Conservation (phyloP, 371 early-diverging fungal species). For the Apophysomyces trapeziformis region DNA sequence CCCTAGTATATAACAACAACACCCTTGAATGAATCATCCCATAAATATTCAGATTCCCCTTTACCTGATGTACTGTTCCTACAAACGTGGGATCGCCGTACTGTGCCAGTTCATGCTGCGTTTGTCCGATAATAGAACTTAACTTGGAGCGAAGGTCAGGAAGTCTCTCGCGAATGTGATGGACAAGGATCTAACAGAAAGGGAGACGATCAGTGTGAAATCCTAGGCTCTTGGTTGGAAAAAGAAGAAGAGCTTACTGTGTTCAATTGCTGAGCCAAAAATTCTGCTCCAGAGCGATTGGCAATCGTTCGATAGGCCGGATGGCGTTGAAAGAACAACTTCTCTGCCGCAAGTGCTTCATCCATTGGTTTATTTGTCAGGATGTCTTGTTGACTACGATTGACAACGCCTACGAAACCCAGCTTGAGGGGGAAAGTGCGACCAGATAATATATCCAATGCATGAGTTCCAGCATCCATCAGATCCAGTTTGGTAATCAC, state of each 20-base stretch:
- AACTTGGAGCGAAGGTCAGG: conserved; percentile 84
- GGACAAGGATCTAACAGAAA: conserved; percentile 63
- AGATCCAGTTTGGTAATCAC: conserved; percentile 93
- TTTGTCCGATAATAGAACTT: conserved; percentile 77
- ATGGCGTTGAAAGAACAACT: conserved; percentile 80
- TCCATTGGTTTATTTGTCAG: conserved; percentile 77
- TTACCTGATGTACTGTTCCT: conserved; percentile 64
- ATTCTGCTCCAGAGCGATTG: conserved; percentile 64
- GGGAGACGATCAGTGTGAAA: background rate
- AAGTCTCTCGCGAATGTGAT: conserved; percentile 81
- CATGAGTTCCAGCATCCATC: conserved; percentile 94
- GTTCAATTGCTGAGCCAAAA: conserved; percentile 36
- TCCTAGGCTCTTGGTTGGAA: background rate
- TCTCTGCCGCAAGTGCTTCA: conserved; percentile 80
- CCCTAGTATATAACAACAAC: conserved; percentile 42
- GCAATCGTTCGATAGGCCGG: conserved; percentile 84
- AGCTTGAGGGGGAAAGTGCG: conserved; percentile 79
- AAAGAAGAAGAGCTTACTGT: conserved; percentile 19
- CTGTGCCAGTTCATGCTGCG: conserved; percentile 77
- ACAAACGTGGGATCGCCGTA: conserved; percentile 72
- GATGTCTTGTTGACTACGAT: conserved; percentile 89
- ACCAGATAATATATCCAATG: conserved; percentile 83
- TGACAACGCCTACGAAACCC: conserved; percentile 91
- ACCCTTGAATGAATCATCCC: background rate
- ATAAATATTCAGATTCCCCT: conserved; percentile 45